Evolutionary conservation across 78 protist species (phyloP).

Genomic region (Dictyostelium capitatum): DNA sequence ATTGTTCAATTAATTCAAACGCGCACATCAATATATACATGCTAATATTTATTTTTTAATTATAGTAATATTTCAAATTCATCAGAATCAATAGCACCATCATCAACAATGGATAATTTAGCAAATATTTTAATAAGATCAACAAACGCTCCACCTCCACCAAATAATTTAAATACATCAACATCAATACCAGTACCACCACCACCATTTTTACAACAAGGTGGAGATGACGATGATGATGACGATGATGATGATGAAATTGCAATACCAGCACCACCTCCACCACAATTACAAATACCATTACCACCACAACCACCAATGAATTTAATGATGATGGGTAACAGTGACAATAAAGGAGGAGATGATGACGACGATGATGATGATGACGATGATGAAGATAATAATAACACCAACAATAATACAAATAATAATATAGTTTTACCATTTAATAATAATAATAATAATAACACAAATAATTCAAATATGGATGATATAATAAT

Average conservation of each 20-base stretch:
- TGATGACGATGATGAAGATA: conserved; percentile 21
- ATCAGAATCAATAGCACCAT: conserved; percentile 26
- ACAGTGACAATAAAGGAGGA: neutral
- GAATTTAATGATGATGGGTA: neutral
- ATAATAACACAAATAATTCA: neutral
- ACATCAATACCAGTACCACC: conserved; percentile 14
- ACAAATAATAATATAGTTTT: neutral
- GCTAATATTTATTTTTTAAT: no score
- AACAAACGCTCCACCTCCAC: neutral
- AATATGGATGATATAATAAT: conserved; percentile 39
- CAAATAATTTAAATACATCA: neutral
- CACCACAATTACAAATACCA: neutral
- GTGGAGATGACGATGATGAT: conserved; percentile 13
- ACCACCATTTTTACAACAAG: neutral
- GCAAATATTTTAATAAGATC: neutral
- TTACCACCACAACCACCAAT: neutral
- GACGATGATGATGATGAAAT: conserved; percentile 6
- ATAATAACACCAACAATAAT: neutral
- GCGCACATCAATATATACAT: neutral
- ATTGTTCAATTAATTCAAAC: conserved; percentile 35
- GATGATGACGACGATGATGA: conserved; percentile 28
- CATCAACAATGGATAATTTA: conserved; percentile 31
- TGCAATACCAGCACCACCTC: neutral
- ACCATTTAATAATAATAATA: neutral
- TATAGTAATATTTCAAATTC: neutral